Conservation (phyloP, 306 rosid species). For the Fragaria ananassa region DNA sequence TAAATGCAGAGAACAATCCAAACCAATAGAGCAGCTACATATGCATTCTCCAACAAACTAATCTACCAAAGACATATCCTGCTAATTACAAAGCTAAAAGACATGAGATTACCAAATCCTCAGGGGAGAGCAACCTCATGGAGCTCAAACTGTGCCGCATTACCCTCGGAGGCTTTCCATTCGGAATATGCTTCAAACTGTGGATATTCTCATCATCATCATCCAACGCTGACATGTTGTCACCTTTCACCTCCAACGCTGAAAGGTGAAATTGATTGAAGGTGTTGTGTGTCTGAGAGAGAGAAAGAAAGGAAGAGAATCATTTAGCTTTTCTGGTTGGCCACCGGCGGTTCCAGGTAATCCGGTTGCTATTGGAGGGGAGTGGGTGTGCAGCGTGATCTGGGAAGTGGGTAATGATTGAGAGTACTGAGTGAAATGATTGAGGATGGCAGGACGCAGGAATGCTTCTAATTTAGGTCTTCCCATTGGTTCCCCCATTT, state of each 20-base stretch:
- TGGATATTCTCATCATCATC: conserved; percentile 45
- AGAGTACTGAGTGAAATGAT: not conserved
- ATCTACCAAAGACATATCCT: not conserved
- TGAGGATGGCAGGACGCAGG: not conserved
- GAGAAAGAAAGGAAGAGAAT: conserved; percentile 14
- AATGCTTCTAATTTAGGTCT: no score
- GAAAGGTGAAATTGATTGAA: not conserved
- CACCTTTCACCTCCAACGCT: no score
- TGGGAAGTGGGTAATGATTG: not conserved
- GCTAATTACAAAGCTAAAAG: not conserved
- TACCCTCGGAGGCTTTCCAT: conserved; percentile 63
- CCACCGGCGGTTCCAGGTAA: conserved; percentile 51
- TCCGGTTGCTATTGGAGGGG: not conserved
- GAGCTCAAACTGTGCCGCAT: conserved; percentile 59
- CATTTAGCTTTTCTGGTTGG: conserved; percentile 23
- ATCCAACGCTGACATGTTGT: conserved; percentile 40
- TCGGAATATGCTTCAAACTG: conserved; percentile 34
- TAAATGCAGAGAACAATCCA: not conserved
- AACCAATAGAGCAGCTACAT: not conserved
- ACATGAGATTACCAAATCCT: conserved; percentile 49
- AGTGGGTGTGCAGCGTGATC: not conserved
- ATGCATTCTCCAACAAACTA: not conserved
- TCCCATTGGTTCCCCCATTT: no score
- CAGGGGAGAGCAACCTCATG: conserved; percentile 31
- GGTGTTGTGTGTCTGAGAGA: conserved; percentile 1